These are phyloP conservation scores for Pyrenochaeta sp. DNA, from an alignment of 2,329 filamentous ascomycete genomes.

Conservation along the genomic window DNA sequence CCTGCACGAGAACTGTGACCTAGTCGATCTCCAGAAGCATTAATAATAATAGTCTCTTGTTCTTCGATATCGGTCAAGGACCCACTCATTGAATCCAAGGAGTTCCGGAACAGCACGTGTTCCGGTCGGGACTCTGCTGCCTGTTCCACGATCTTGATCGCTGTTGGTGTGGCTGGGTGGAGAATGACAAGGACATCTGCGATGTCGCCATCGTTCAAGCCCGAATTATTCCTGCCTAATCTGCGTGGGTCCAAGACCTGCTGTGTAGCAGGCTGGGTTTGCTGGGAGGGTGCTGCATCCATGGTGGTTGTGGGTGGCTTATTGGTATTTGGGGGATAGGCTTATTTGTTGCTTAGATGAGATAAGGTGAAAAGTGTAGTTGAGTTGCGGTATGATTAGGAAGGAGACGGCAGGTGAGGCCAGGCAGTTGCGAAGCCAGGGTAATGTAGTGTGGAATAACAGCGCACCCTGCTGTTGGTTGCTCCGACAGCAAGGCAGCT, in stretches of 20 bases:
- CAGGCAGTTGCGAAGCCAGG: not conserved
- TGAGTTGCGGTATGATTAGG: not conserved
- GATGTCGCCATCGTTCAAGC: conserved; percentile 81
- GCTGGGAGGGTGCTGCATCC: conserved; percentile 40
- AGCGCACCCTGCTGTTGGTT: conserved; percentile 10
- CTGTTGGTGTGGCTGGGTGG: conserved; percentile 77
- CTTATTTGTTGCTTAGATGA: not conserved
- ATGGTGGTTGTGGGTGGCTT: conserved; percentile 13
- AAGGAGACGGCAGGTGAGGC: not conserved
- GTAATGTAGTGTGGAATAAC: not conserved
- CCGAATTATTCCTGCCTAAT: conserved; percentile 80
- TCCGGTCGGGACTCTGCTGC: conserved; percentile 63
- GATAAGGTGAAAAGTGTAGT: not conserved
- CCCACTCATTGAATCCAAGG: conserved; percentile 52
- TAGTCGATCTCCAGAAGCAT: conserved; percentile 43
- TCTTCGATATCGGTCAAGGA: conserved; percentile 50
- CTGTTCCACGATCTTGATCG: conserved; percentile 73
- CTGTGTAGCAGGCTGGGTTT: conserved; percentile 75
- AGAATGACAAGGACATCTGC: conserved; percentile 90
- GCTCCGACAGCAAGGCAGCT: conserved; percentile 6
- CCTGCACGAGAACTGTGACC: conserved; percentile 31
- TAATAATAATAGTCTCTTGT: conserved; percentile 59
- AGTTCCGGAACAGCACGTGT: conserved; percentile 63
- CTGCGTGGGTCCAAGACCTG: conserved; percentile 82
- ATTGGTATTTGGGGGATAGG: not conserved